A percentile compares a stretch with the other conserved stretches of the same genome.
Conservation (phyloP, 805 yeast species). For the Suhomyces sp. region DNA sequence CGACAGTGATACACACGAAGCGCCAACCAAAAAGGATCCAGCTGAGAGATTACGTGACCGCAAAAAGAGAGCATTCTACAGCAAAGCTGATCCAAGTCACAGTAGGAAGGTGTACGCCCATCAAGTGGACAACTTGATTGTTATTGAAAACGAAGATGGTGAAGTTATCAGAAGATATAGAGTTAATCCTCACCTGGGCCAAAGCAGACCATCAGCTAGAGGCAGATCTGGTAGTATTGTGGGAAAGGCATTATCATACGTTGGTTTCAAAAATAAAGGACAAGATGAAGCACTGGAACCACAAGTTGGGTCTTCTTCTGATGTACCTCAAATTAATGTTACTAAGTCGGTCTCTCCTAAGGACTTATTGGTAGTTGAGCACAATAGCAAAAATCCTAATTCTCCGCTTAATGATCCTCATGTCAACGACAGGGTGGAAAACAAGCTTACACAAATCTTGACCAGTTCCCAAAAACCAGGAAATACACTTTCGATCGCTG, state of each 20-base stretch:
- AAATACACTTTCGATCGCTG: not conserved
- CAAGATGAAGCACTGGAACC: conserved; percentile 8
- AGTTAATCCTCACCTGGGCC: conserved; percentile 54
- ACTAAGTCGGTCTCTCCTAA: not conserved
- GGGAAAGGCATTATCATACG: conserved; percentile 50
- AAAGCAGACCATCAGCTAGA: conserved; percentile 3
- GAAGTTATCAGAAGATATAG: conserved; percentile 81
- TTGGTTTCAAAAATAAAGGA: conserved; percentile 46
- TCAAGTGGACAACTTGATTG: conserved; percentile 71
- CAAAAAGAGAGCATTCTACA: conserved; percentile 27
- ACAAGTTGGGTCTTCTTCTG: conserved; percentile 1
- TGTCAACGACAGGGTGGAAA: conserved; percentile 16
- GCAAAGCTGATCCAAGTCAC: conserved; percentile 30
- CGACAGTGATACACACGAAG: not conserved
- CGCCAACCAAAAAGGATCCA: conserved; percentile 6
- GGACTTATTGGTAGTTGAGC: conserved; percentile 12
- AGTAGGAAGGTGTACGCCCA: conserved; percentile 61
- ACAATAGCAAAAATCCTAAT: conserved; percentile 9
- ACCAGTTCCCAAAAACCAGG: not conserved
- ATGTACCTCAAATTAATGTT: conserved; percentile 10
- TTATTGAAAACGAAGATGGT: conserved; percentile 90
- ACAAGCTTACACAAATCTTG: conserved; percentile 17
- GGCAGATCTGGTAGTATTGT: conserved; percentile 40
- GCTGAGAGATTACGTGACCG: not conserved
- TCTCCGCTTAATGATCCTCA: conserved; percentile 14